Conservation (phyloP, 148 eudicot species). For the Simmondsia chinensis region DNA sequence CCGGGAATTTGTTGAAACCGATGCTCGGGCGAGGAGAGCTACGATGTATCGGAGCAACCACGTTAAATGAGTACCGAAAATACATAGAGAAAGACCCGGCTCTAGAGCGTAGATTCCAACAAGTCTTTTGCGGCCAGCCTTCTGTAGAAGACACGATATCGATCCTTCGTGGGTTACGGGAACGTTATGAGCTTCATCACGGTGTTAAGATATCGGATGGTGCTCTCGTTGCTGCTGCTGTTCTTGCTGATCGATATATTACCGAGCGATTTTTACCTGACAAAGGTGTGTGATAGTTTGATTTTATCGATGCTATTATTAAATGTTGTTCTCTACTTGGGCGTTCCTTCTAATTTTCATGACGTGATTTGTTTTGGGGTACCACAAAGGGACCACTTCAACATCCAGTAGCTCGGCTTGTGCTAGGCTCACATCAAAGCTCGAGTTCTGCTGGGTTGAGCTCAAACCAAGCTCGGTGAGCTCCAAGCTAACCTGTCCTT, state of each 20-base stretch:
- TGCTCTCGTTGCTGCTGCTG: slow-evolving; percentile 86
- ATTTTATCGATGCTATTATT: background rate
- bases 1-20: slow-evolving; percentile 79
- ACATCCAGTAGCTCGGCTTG: no score
- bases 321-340: background rate
- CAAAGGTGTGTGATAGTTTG: slow-evolving; percentile 45
- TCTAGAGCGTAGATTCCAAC: slow-evolving; percentile 95
- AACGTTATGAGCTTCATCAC: slow-evolving; percentile 92
- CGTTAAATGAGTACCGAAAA: slow-evolving; percentile 84
- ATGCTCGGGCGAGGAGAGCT: slow-evolving; percentile 98
- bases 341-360: slow-evolving; percentile 6
- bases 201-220: slow-evolving; percentile 97
- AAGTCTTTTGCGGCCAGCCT: slow-evolving; percentile 87
- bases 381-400: no score
- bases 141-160: slow-evolving; percentile 96
- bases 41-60: slow-evolving; percentile 94
- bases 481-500: no score
- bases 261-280: slow-evolving; percentile 95
- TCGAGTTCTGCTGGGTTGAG: no score
- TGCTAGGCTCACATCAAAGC: no score
- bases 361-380: no score
- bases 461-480: no score
- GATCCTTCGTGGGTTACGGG: slow-evolving; percentile 92
- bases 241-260: slow-evolving; percentile 91
- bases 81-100: slow-evolving; percentile 97